Conservation (phyloP, 2,329 filamentous ascomycete genomes). For the Penicillium expansum region DNA sequence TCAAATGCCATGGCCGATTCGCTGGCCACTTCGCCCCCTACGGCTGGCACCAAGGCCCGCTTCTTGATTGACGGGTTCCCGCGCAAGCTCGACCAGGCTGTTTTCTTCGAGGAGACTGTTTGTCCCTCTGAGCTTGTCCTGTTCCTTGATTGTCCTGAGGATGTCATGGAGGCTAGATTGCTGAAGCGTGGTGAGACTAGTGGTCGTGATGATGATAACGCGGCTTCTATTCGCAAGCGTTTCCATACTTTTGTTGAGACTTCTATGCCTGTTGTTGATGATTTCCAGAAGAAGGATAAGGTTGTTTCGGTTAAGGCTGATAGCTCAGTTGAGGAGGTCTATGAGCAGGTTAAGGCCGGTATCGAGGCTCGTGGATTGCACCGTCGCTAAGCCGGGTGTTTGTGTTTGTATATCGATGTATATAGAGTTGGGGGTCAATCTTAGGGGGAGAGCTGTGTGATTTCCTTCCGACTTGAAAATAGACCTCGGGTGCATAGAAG, state of each 20-base stretch:
- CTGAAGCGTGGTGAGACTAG: constrained; percentile 90
- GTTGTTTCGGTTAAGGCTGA: constrained; percentile 79
- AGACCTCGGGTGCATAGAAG: background rate
- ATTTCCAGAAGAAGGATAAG: constrained; percentile 71
- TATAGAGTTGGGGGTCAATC: background rate
- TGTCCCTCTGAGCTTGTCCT: constrained; percentile 80
- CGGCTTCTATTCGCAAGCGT: constrained; percentile 91
- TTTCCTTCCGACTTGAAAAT: background rate
- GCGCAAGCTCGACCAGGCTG: constrained; percentile 92
- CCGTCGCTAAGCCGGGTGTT: constrained; percentile 16
- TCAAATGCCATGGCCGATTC: constrained; percentile 85
- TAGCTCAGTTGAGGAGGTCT: constrained; percentile 63
- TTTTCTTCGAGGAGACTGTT: constrained; percentile 88
- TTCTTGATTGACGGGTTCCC: constrained; percentile 86
- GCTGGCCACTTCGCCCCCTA: constrained; percentile 50
- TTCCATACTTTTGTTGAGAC: constrained; percentile 93
- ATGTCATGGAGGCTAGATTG: constrained; percentile 78
- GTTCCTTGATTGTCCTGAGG: constrained; percentile 92
- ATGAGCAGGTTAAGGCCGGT: constrained; percentile 52
- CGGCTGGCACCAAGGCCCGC: constrained; percentile 54
- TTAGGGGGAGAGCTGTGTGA: background rate
- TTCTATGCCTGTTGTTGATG: constrained; percentile 93
- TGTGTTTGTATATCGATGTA: constrained; percentile 8
- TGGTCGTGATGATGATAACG: constrained; percentile 89
- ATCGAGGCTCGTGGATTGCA: constrained; percentile 46